Evolutionary conservation across 805 yeast genomes (phyloP).

Genomic region (Nakazawaea anatomiae): DNA sequence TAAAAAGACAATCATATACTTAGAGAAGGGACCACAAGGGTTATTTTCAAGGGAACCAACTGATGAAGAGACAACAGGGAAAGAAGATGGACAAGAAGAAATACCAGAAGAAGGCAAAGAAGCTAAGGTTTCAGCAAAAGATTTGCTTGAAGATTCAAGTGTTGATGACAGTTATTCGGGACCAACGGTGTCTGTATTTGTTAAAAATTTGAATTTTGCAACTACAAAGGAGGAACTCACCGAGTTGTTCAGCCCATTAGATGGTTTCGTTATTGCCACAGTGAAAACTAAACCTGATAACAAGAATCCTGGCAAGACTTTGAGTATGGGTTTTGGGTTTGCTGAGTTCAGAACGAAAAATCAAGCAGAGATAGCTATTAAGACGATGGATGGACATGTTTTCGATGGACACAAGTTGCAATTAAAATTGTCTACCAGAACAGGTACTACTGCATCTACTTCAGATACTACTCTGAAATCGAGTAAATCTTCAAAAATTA

Average conservation of each 20-base stretch:
- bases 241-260: slow-evolving; percentile 58
- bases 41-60: slow-evolving; percentile 61
- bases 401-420: slow-evolving; percentile 89
- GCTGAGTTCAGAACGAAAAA: slow-evolving; percentile 79
- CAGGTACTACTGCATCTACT: slow-evolving; percentile 18
- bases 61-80: slow-evolving; percentile 25
- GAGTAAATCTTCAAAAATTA: slow-evolving; percentile 63
- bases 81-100: slow-evolving; percentile 20
- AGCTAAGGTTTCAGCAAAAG: slow-evolving; percentile 38
- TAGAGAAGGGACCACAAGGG: slow-evolving; percentile 91
- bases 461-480: slow-evolving; percentile 26
- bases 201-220: slow-evolving; percentile 85
- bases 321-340: slow-evolving; percentile 97
- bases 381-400: slow-evolving; percentile 65
- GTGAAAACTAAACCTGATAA: slow-evolving; percentile 88
- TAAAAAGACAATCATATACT: slow-evolving; percentile 78
- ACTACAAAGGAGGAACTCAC: slow-evolving; percentile 58
- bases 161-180: slow-evolving; percentile 43
- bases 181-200: slow-evolving; percentile 82
- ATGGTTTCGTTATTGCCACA: slow-evolving; percentile 77
- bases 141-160: slow-evolving; percentile 29
- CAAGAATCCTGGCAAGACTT: slow-evolving; percentile 54
- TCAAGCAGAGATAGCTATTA: slow-evolving; percentile 73
- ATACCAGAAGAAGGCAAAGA: slow-evolving; percentile 34
- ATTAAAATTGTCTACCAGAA: slow-evolving; percentile 80